Evolutionary conservation across 306 rosid species (phyloP), one percentile per base, ranked within the genome.

Genomic region (Malus sylvestris): DNA sequence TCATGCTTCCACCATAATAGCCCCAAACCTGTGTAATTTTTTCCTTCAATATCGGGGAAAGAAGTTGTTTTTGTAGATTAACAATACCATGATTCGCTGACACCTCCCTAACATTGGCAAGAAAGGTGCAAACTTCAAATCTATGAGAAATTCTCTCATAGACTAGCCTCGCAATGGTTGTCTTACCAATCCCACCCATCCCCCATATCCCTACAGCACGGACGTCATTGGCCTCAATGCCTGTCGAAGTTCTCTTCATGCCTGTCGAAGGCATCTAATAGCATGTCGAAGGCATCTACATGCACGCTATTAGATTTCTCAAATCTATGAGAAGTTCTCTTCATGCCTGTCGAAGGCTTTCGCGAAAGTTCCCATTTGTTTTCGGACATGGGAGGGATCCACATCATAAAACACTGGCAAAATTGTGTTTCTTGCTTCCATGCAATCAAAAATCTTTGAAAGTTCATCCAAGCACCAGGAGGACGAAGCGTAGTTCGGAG

Each of bases 61-160:
- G 78, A 74, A 83, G 61, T 23, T 79, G 68, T 29, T 29, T 79
- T 71, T 71, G 84, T 40, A 85, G 23, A 23, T 55, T 29, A 52
- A 60, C 51, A 81, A 58, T 25, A 4, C 72, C 79, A 27, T 70
- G 61, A 8, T 11, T 68, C 20, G 13, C 13, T 2, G 23, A 1
- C 7, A 69, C 42, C 13, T 45, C 38, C 16, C 59, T 45, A 2
- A 69, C 59, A 69, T 25, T 15, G 4, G 12, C 0, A 6, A 8
- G 40, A 16, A 69, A 45, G 8, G 16, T 2, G 32, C 55, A 0
- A 8, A 7, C 60, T 1, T 70, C 61, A 10, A 71, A 51, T 18
- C 29, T 2, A 49, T 2, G 60, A 18, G 29, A 51, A 16, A 29
- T 51, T 10, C 16, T 51, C 27, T 27, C 27, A 0, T 27, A 27